phyloP scores from a whole-genome alignment of 2,329 filamentous ascomycete species.

The Hymenoscyphus repandus region DNA sequence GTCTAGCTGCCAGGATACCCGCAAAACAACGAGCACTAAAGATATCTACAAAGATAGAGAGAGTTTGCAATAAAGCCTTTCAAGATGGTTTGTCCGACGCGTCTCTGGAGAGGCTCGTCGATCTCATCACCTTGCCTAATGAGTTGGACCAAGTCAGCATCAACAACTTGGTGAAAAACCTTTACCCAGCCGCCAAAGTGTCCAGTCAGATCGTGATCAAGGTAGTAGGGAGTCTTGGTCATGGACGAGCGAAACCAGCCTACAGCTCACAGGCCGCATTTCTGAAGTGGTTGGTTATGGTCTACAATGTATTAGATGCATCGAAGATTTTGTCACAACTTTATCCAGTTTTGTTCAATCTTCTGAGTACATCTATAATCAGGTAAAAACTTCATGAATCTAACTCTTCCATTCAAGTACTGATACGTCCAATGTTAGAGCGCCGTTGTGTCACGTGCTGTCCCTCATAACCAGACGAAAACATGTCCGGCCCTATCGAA shows the following conservation, averaged over 20 bases:
- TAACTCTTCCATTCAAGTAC: background rate
- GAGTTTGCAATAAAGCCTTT: constrained; percentile 57
- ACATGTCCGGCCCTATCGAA: constrained; percentile 78
- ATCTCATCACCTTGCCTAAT: constrained; percentile 60
- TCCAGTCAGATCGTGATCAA: constrained; percentile 55
- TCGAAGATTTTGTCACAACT: constrained; percentile 58
- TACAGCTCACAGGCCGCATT: constrained; percentile 65
- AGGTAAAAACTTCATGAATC: constrained; percentile 41
- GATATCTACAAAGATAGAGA: constrained; percentile 60
- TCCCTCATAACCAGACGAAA: constrained; percentile 74
- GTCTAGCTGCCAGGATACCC: constrained; percentile 51
- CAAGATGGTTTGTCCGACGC: constrained; percentile 60
- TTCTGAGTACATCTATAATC: constrained; percentile 74
- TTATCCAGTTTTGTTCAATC: constrained; percentile 73
- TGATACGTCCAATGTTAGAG: constrained; percentile 17
- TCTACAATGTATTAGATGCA: constrained; percentile 66
- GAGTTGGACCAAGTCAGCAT: constrained; percentile 72
- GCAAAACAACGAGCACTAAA: constrained; percentile 60
- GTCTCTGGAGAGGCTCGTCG: constrained; percentile 57
- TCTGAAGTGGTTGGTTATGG: constrained; percentile 72
- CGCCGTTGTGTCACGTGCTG: constrained; percentile 65
- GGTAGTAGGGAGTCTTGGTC: constrained; percentile 68
- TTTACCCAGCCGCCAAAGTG: constrained; percentile 70
- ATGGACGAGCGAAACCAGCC: constrained; percentile 70
- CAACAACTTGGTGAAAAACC: constrained; percentile 61